Evolutionary conservation across 1,284 basidiomycete species (phyloP), one percentile per base, ranked within the genome.

Genomic region (Spongiforma sp.): DNA sequence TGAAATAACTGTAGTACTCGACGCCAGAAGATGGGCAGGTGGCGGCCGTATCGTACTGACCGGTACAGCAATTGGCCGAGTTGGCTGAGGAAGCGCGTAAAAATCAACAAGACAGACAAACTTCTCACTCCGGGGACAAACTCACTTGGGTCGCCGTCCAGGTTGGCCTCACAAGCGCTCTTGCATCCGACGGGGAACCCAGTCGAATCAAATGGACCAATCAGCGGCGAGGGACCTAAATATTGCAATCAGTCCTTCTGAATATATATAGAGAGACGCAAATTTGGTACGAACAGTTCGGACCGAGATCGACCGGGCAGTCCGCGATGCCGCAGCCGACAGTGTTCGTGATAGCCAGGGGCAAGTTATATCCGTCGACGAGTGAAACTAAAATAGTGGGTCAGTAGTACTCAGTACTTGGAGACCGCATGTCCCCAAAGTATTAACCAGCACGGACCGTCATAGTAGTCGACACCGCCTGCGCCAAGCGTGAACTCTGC

Each of bases 401-500:
- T 54, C 17, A 54, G 14, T 19, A n/a, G 36, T 9, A 17, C 17
- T 37, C 36, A 17, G 36, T 37, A 9, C 36, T 34, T 34, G 32
- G 32, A 32, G 32, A 34, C 14, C n/a, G n/a, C n/a, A n/a, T n/a
- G n/a, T n/a, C n/a, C n/a, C 21, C n/a, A 33, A 26, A 32, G 17
- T 14, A 17, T 30, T 30, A 21, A 30, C 34, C 28, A 11, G 32
- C 17, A 61, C 65, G 4, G 5, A 77, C 76, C 72, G 60, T 77
- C 73, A 41, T 72, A 75, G 50, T 71, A 74, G 56, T 74, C 74
- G 14, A 59, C 2, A 26, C 66, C 73, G 36, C 58, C 58, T 19
- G 67, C 10, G 15, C 71, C 62, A 10, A 89, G 76, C 19, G 84
- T 89, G 73, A 81, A 89, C 68, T 89, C 86, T 8, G 86, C 87